Evolutionary conservation across 1,139 yeast genomes (phyloP), one percentile per base, ranked within the genome.

Genomic region (Pichia sp.): DNA sequence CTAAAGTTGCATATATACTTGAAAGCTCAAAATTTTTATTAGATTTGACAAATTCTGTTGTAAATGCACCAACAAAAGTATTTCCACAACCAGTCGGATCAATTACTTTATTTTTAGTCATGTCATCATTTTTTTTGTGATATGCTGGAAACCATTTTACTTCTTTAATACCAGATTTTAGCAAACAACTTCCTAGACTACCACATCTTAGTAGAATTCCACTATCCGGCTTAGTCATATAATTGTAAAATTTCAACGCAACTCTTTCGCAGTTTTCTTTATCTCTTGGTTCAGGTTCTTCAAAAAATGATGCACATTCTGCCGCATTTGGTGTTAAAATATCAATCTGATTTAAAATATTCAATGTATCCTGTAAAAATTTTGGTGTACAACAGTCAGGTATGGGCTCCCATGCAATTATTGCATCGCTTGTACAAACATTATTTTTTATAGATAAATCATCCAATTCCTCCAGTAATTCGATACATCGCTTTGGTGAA

Each of bases 81-180:
- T 90, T 90, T 0, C 97, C 97, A 3, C 95, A 96, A 0, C 97
- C 97, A 0, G 97, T 90, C 0, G 95, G 96, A 61, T 90, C 97
- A 3, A 79, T 66, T 1, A 89, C 92, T 31, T 65, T 63, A 24
- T 40, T 38, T 3, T 26, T 22, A 3, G n/a, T n/a, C n/a, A n/a
- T n/a, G n/a, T 25, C 23, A 3, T 56, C 52, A 48, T 62, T 64
- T 20, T 55, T 58, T 27, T 37, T 27, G 58, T 87, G 95, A 59
- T 82, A 90, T 0, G 96, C 89, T 0, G 94, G 92, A 29, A 79
- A 71, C 76, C 80, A 70, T 6, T 23, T 26, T 3, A 30, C 11
- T 6, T 23, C 11, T 23, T 24, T 10, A 22, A 3, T 7, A 9
- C 22, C 24, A 4, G 39, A 25, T 11, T 55, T 49, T 6, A 57